Base-by-base conservation (phyloP, 352 stramenopile species). In the Globisporangium camurandrum region DNA sequence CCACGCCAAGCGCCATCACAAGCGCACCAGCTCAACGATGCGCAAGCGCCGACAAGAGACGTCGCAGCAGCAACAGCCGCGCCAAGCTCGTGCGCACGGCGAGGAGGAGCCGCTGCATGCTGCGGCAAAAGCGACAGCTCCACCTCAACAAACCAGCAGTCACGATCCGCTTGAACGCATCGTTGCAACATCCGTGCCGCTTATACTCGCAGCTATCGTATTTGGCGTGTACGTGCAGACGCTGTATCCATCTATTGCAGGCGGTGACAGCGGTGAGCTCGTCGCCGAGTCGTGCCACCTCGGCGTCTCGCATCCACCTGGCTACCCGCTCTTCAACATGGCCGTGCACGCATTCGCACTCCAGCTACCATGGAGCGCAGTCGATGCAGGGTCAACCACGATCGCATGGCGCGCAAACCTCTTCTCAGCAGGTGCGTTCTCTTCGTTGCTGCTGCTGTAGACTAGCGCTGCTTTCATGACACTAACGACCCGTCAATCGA, bases 321-420 rank as follows among this genome's bases (percentile, higher is more conserved):
- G 94, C 1, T 98, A 98, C 58, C 94, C 95, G 27, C 67, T 98
- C 14, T 97, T 95, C 59, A 97, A 88, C 30, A 68, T 98, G 61
- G 46, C 97, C 9, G 80, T 95, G 27, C 75, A 95, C 50, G 8
- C 79, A 1, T 69, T 88, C 22, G 84, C 71, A 36, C 53, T 41
- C 17, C 65, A 57, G 28, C 49, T 81, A 26, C 60, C 64, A 11
- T 61, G 65, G 26, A 56, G 48, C 3, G 65, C 69, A 0, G 19
- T 36, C 3, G n/a, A n/a, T n/a, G n/a, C n/a, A n/a, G 20, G 2
- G 17, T 41, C 24, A 33, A 24, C 9, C 14, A 68, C 60, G 10
- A 64, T 67, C 16, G 93, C 88, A 0, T 96, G 79, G 72, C 69
- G 82, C 49, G 84, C 93, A 27, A 98, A 98, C 60, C 61, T 88